These are phyloP conservation scores for Pythium vanterpoolii DNA, from an alignment of 352 stramenopile genomes.

Conservation along the genomic window DNA sequence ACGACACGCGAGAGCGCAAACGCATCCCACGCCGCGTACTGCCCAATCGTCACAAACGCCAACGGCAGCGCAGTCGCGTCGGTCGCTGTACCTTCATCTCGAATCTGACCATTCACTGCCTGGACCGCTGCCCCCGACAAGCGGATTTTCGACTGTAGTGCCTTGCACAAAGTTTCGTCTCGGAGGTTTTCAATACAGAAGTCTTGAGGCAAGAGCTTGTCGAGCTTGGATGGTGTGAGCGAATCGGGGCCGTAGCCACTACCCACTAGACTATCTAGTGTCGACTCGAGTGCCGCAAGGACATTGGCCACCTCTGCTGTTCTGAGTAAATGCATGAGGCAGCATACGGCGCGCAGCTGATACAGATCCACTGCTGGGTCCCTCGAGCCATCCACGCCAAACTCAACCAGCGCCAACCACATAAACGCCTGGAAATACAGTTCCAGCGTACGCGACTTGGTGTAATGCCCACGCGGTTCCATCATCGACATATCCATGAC, in stretches of 20 bases:
- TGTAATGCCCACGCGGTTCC: constrained; percentile 25
- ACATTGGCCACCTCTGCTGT: not conserved
- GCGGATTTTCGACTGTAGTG: not conserved
- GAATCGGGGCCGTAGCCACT: not conserved
- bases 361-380: constrained; percentile 1
- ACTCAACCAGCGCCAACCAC: constrained; percentile 21
- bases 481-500: constrained; percentile 24
- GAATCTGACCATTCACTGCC: not conserved
- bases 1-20: constrained; percentile 27
- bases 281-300: not conserved
- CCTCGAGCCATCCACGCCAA: constrained; percentile 16
- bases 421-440: constrained; percentile 20
- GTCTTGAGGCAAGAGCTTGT: not conserved
- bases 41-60: constrained; percentile 15
- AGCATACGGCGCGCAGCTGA: constrained; percentile 19
- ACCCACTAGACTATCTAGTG: not conserved
- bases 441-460: constrained; percentile 10
- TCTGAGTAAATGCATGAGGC: constrained; percentile 16
- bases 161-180: not conserved
- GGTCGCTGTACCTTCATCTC: not conserved
- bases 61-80: constrained; percentile 3
- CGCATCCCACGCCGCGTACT: constrained; percentile 25
- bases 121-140: not conserved
- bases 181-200: not conserved
- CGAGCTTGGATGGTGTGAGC: not conserved